Base-by-base conservation (phyloP, 2,329 filamentous ascomycete genomes). In the Bipolaris sorokiniana region DNA sequence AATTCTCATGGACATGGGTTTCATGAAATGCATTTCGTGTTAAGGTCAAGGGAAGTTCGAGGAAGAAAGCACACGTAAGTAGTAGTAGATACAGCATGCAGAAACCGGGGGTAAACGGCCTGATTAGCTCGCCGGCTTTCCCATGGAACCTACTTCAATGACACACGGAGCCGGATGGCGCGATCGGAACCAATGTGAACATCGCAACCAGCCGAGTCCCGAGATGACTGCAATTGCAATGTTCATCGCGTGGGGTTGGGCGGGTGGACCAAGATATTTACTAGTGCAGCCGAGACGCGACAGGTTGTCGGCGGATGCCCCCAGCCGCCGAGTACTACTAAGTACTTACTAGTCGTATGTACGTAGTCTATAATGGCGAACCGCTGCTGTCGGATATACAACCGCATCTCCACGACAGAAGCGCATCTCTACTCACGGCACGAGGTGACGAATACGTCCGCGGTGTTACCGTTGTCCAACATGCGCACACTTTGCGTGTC, bases 31-130 rank as follows among this genome's bases (percentile, higher is more conserved):
- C 7, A 31, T 13, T 31, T 31, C 28, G 10, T 31, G 28, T 11
- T 10, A 31, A 31, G 28, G 9, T 31, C 28, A 31, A 31, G 10
- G 28, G 28, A 31, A 5, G 28, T 11, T 31, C 10, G 28, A 11
- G 28, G 28, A 31, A 31, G 28, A 31, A 13, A 1, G 28, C 10
- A 31, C 10, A 9, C 28, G 28, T 5, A 31, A 31, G 28, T 31
- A 31, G 28, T 13, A 11, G 10, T 31, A 13, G 10, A 13, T 31
- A 11, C 28, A 31, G 10, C 13, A 5, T 31, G 41, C 51, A 53
- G 16, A 41, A 65, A 66, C 59, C 66, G 49, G 66, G 67, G 66
- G 65, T 61, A 60, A 56, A 6, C 44, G 59, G 62, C 51, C 58
- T 63, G 61, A 11, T 66, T 65, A 67, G 61, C 55, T 54, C 46